Base-by-base conservation (phyloP, 179 eudicot species). In the Beta macrorhiza region DNA sequence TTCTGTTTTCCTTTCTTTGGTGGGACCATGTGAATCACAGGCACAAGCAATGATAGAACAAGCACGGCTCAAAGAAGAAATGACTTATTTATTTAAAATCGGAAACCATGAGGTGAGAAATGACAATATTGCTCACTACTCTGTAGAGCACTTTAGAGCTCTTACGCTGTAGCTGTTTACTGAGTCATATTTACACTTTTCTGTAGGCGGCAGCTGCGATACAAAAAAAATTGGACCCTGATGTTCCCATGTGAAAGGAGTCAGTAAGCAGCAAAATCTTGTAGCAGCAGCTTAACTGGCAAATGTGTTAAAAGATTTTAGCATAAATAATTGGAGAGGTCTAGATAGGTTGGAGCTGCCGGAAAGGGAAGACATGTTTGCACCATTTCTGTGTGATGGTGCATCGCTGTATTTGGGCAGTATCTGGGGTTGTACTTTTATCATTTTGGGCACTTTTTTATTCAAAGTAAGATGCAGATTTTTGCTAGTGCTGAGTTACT, bases 1-100 rank as follows among this genome's bases (percentile, higher is more conserved):
- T 2, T 19, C 3, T 45, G 1, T 75, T 72, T 71, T 1, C 29
- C 61, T 17, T 29, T 29, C 70, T 59, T 61, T 17, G 22, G 65
- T 42, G 57, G 72, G 78, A 37, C 42, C 3, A 37, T 37, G 42
- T 37, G 42, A 76, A 78, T 76, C 72, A 68, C 78, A 95, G 99
- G 99, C 98, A 67, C 93, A 92, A 90, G 97, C 93, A 81, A 95
- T 95, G 99, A 93, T 88, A 89, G 97, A 95, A 77, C 99, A 95
- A 85, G 95, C 92, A 81, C 95, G 79, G 80, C 89, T 95, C 80
- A 89, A 89, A 84, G 99, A 95, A 87, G 97, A 95, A 85, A 95
- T 95, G 99, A 89, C 87, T 25, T 93, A 88, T 83, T 87, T 90
- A 83, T 93, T 80, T 89, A 95, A 93, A 87, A 86, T 95, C 47